Base-by-base conservation (phyloP, 164 flowering plant species). In the Piper betle region DNA sequence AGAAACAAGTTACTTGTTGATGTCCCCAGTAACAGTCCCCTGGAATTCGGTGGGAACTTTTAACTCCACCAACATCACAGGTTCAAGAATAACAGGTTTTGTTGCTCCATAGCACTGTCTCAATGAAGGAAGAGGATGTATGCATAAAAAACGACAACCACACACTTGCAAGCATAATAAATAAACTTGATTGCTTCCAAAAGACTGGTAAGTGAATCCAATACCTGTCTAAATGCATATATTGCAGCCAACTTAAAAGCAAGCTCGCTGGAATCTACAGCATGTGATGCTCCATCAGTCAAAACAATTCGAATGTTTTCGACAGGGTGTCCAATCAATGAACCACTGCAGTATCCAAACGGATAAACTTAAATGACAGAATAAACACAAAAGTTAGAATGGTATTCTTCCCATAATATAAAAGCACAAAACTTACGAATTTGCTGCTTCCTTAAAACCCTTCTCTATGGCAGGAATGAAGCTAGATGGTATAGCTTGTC, bases 251-350 rank as follows among this genome's bases (percentile, higher is more conserved):
- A 67, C 66, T 91, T 91, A 72, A 94, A 94, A 25, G 99, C 99
- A 75, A 94, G 96, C 69, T 94, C 99, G 81, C 99, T 94, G 59
- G 97, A 94, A 84, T 94, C 99, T 71, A 94, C 99, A 52, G 96
- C 84, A 82, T 94, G 99, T 54, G 97, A 67, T 64, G 95, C 88
- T 70, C 99, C 97, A 75, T 94, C 99, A 5, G 88, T 88, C 66
- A 94, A 77, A 64, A 75, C 86, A 65, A 91, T 56, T 46, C 91
- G 92, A 11, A 91, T 38, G 52, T 18, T 13, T 42, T 37, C 42
- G 37, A 6, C 15, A 4, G 57, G 5, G 62, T 87, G 88, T 61
- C 96, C 99, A 58, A 94, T 94, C 66, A 94, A 72, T 17, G 97
- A 84, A 62, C 99, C 99, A 71, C 99, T 94, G 79, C 56, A 77